Evolutionary conservation across 179 eudicot species (phyloP), one percentile per base, ranked within the genome.

Genomic region (Carnegiea gigantea): DNA sequence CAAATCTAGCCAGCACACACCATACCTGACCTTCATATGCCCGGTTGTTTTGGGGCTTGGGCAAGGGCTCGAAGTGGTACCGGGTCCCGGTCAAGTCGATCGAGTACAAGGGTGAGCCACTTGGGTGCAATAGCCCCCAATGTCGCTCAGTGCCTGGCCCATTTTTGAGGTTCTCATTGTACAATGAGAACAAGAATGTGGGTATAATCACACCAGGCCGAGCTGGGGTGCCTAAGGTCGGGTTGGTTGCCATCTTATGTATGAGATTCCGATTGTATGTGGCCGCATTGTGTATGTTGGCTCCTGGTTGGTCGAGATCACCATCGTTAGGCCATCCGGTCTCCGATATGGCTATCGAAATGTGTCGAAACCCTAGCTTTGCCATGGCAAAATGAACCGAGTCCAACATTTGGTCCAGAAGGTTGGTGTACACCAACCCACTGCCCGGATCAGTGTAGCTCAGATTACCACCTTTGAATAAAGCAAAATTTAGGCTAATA

Each of bases 281-380:
- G 13, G 98, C 98, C 54, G 98, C 93, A 68, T 93, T 93, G 83
- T 88, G 79, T 14, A 82, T 75, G 79, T 89, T 93, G 0, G 98
- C 97, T 5, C 98, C 97, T 0, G 82, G 82, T 79, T 93, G 86
- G 78, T 90, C 96, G 3, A 91, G 79, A 53, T 88, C 97, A 8
- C 98, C 98, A 1, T 54, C 79, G 70, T 89, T 90, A 24, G 98
- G 98, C 97, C 98, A 95, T 0, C 98, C 98, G 13, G 98, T 95
- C 77, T 92, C 97, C 0, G 93, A 60, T 79, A 95, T 90, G 0
- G 87, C 91, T 20, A 93, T 70, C 30, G 76, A 75, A 48, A 95
- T 73, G 44, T 84, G 65, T 0, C 88, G 53, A 38, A 84, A 91
- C 11, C 97, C 98, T 28, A 91, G 59, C 73, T 84, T 90, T 0